These are phyloP conservation scores for Barbarea vulgaris DNA, from an alignment of 345 rosid species.

Conservation along the genomic window DNA sequence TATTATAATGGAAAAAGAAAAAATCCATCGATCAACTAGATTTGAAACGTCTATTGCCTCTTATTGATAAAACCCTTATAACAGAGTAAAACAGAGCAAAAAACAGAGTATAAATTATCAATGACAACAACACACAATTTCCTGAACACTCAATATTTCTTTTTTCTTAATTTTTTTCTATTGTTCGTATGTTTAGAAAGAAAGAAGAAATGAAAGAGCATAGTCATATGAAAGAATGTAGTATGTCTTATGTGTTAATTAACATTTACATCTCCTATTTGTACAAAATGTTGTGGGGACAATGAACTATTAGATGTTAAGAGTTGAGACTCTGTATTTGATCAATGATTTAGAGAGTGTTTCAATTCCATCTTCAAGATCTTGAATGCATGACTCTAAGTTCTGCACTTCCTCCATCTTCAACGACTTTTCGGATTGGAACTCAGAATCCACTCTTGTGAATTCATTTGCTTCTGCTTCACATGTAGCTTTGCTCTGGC, in stretches of 20 bases:
- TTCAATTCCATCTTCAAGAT: slow-evolving; percentile 52
- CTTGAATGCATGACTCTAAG: slow-evolving; percentile 49
- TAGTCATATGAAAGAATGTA: neutral
- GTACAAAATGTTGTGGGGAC: slow-evolving; percentile 32
- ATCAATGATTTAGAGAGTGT: slow-evolving; percentile 45
- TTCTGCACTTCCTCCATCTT: slow-evolving; percentile 34
- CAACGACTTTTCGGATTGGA: slow-evolving; percentile 30
- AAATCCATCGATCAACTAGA: neutral
- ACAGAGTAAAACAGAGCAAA: neutral
- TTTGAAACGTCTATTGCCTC: neutral
- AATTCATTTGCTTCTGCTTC: slow-evolving; percentile 46
- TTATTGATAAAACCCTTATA: neutral
- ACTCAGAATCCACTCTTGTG: slow-evolving; percentile 34
- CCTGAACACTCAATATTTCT: neutral
- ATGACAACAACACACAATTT: neutral
- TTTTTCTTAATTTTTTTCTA: neutral
- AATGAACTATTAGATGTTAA: slow-evolving; percentile 40
- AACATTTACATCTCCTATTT: neutral
- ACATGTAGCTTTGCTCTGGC: slow-evolving; percentile 24
- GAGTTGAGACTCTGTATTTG: slow-evolving; percentile 47
- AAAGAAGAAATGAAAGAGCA: neutral
- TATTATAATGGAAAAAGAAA: neutral
- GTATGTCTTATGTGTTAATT: neutral
- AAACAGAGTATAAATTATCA: neutral
- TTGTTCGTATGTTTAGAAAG: neutral